Evolutionary conservation across 805 yeast genomes (phyloP).

Genomic region (Nakazawaea holstii): DNA sequence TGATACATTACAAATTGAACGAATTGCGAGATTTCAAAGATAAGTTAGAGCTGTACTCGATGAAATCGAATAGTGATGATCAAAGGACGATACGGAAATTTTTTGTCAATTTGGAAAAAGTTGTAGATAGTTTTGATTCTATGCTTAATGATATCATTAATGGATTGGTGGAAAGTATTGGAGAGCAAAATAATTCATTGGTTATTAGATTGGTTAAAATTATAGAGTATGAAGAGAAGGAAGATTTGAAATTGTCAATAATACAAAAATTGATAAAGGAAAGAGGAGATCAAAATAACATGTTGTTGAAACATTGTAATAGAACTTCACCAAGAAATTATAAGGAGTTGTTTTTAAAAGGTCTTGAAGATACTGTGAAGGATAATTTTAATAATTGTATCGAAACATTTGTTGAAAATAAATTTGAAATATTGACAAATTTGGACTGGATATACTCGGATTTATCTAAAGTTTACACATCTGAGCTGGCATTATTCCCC

Average conservation of each 20-base stretch:
- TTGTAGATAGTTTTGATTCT: constrained; percentile 56
- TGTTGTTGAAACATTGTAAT: constrained; percentile 30
- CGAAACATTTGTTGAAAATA: constrained; percentile 40
- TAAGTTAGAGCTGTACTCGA: constrained; percentile 54
- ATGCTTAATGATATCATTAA: constrained; percentile 61
- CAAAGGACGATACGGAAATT: constrained; percentile 55
- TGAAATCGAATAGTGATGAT: constrained; percentile 46
- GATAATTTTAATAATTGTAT: constrained; percentile 67
- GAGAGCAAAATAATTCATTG: constrained; percentile 61
- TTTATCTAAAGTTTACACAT: constrained; percentile 56
- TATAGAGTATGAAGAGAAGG: constrained; percentile 73
- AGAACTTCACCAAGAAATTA: constrained; percentile 53
- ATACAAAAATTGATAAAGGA: constrained; percentile 18
- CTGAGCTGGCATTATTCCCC: constrained; percentile 60
- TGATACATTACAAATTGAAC: constrained; percentile 66
- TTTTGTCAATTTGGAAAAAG: constrained; percentile 38
- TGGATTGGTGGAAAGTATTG: constrained; percentile 66
- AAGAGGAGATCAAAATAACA: constrained; percentile 10
- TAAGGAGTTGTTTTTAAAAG: constrained; percentile 51
- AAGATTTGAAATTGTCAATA: constrained; percentile 53
- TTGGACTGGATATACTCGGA: constrained; percentile 85
- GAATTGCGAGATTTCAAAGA: constrained; percentile 76
- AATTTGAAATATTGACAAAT: constrained; percentile 57
- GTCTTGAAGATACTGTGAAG: constrained; percentile 52
- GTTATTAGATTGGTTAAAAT: constrained; percentile 71